Percentiles rank a stretch among this genome's conserved stretches.
Conservation (phyloP, 2,329 filamentous ascomycete genomes). For the Penicillium sp. region DNA sequence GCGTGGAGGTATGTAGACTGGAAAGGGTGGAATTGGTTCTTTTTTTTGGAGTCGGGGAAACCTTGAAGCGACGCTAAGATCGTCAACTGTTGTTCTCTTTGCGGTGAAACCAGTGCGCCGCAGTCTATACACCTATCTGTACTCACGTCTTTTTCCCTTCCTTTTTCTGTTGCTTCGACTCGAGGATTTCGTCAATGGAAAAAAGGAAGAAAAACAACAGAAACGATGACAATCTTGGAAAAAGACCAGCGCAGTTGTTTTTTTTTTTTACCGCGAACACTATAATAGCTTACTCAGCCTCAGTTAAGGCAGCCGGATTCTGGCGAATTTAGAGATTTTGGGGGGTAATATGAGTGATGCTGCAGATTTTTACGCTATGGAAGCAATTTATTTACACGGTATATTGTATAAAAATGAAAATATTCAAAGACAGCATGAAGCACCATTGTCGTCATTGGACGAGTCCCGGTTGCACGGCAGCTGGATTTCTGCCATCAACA, state of each 20-base stretch:
- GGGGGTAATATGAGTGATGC: neutral
- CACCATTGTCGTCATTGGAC: neutral
- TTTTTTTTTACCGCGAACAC: neutral
- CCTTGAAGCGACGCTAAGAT: conserved; percentile 9
- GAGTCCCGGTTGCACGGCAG: conserved; percentile 1
- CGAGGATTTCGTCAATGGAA: neutral
- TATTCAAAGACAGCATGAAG: neutral
- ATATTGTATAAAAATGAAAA: neutral
- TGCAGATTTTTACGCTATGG: neutral
- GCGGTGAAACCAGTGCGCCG: neutral
- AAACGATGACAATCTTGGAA: neutral
- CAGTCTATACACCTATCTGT: neutral
- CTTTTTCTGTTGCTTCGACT: neutral
- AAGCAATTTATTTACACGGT: neutral
- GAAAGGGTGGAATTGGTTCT: conserved; percentile 9
- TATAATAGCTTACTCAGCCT: conserved; percentile 21
- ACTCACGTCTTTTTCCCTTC: neutral
- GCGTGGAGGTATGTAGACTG: neutral
- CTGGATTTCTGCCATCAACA: conserved; percentile 51
- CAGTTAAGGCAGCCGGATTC: conserved; percentile 22
- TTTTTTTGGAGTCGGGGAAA: conserved; percentile 12
- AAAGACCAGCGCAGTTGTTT: neutral
- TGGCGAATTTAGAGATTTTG: neutral
- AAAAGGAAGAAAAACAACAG: neutral
- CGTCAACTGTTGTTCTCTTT: neutral